Conservation (phyloP, 805 yeast species). For the Lipomyces sp. region DNA sequence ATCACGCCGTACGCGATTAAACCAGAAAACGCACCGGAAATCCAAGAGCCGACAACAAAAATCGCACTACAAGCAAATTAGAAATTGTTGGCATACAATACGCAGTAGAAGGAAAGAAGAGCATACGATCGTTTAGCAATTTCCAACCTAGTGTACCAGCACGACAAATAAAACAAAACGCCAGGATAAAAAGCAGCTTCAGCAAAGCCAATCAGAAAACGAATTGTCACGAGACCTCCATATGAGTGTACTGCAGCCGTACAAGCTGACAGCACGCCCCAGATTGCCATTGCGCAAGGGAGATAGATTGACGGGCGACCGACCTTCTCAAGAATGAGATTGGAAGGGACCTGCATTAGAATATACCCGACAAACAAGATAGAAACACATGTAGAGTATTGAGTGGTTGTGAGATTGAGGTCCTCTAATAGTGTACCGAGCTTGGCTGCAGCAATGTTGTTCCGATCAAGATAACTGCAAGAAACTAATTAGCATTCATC, state of each 20-base stretch:
- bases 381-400: constrained; percentile 49
- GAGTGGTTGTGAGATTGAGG: constrained; percentile 42
- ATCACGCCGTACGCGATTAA: constrained; percentile 55
- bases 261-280: constrained; percentile 48
- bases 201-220: constrained; percentile 47
- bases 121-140: constrained; percentile 45
- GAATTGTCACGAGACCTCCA: constrained; percentile 46
- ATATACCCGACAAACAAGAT: constrained; percentile 51
- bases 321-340: constrained; percentile 46
- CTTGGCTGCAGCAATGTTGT: constrained; percentile 49
- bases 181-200: constrained; percentile 52
- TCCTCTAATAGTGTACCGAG: constrained; percentile 45
- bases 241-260: constrained; percentile 46
- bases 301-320: constrained; percentile 53
- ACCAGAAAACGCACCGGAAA: constrained; percentile 55
- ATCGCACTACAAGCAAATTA: constrained; percentile 36
- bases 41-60: constrained; percentile 48
- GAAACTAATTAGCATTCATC: constrained; percentile 12
- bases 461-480: constrained; percentile 47
- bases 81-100: not conserved
- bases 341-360: constrained; percentile 49
- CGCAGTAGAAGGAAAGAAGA: not conserved
- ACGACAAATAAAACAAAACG: constrained; percentile 49
- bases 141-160: constrained; percentile 55
- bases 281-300: constrained; percentile 46